Percentiles rank a stretch among this genome's conserved stretches.
These are phyloP conservation scores for Gautieria morchelliformis DNA, from an alignment of 768 basidiomycete species.

Conservation along the genomic window DNA sequence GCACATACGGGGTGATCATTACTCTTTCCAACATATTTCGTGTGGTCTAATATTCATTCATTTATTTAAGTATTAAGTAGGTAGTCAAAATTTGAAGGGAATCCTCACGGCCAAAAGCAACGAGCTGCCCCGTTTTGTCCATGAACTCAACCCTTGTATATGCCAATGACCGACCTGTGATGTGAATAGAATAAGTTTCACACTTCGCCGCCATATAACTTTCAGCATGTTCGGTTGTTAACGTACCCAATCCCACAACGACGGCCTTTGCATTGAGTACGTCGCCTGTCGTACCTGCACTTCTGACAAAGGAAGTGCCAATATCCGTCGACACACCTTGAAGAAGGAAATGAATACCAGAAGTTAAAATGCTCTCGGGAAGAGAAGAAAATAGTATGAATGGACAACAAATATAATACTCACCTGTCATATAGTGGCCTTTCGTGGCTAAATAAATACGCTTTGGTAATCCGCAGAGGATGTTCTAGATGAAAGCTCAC, in stretches of 20 bases:
- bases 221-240: neutral
- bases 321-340: slow-evolving; percentile 70
- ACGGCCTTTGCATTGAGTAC: slow-evolving; percentile 52
- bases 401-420: neutral
- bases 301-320: slow-evolving; percentile 65
- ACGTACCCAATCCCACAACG: slow-evolving; percentile 59
- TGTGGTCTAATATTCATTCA: slow-evolving; percentile 47
- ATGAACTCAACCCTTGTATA: slow-evolving; percentile 77
- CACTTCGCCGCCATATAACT: neutral
- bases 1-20: slow-evolving; percentile 33
- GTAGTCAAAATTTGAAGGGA: neutral
- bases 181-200: neutral
- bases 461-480: neutral
- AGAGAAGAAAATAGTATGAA: neutral
- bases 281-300: slow-evolving; percentile 65
- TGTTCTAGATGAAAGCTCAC: neutral
- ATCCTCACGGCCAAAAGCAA: slow-evolving; percentile 72
- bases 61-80: neutral
- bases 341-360: neutral
- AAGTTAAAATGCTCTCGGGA: neutral
- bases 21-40: slow-evolving; percentile 77
- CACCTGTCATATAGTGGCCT: slow-evolving; percentile 73
- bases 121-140: slow-evolving; percentile 50
- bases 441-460: slow-evolving; percentile 37
- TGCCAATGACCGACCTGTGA: slow-evolving; percentile 63